These are phyloP conservation scores for Cytospora leucostoma DNA, from an alignment of 2,329 filamentous ascomycete species.

Conservation along the genomic window DNA sequence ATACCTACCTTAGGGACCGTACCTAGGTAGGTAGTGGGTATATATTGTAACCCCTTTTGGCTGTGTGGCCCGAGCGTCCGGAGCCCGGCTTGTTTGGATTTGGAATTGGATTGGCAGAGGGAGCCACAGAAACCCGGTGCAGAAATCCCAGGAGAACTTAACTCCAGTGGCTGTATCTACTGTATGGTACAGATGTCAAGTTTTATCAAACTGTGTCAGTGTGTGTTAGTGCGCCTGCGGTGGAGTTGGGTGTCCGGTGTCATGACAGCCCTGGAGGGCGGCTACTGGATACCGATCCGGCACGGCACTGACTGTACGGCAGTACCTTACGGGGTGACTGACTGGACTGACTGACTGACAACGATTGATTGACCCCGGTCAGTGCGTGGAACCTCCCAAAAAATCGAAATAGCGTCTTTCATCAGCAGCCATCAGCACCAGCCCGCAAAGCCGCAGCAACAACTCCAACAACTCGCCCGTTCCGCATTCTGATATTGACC, in stretches of 20 bases:
- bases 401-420: conserved; percentile 22
- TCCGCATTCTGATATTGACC: conserved; percentile 28
- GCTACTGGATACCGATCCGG: no score
- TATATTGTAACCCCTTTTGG: background rate
- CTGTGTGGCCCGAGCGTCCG: conserved; percentile 8
- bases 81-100: conserved; percentile 6
- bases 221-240: background rate
- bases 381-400: conserved; percentile 6
- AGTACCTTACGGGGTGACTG: no score
- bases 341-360: no score
- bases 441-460: background rate
- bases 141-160: no score
- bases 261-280: background rate
- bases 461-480: background rate
- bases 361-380: no score
- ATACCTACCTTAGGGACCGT: no score
- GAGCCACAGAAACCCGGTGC: no score
- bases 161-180: no score
- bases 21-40: no score
- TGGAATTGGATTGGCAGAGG: conserved; percentile 6
- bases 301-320: no score
- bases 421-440: conserved; percentile 16
- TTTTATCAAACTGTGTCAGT: background rate
- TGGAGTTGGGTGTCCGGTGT: background rate
- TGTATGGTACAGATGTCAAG: no score